phyloP scores from a whole-genome alignment of 305 asterid genomes.

The Solanum hybrid region DNA sequence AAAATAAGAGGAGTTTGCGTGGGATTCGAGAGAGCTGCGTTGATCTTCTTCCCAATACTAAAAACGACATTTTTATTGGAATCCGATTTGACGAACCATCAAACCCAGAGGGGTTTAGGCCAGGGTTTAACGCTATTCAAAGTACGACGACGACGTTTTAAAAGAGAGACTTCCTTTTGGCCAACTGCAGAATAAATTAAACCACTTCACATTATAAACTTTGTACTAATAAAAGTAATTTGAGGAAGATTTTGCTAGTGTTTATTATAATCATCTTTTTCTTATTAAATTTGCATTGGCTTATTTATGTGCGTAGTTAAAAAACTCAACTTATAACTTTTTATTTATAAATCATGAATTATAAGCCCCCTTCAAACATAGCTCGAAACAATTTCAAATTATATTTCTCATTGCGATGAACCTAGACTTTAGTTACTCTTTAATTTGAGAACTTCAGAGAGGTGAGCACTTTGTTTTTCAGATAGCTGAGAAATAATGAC shows the following conservation, averaged over 20 bases:
- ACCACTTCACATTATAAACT: background rate
- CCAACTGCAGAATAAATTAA: background rate
- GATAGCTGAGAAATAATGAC: background rate
- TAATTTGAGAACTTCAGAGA: background rate
- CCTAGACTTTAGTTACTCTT: background rate
- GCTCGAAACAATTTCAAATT: background rate
- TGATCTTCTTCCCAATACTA: slow-evolving; percentile 20
- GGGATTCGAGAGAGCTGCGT: background rate
- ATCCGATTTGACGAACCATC: background rate
- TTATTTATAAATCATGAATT: too few species aligned
- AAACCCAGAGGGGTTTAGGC: slow-evolving; percentile 8
- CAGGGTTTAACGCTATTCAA: slow-evolving; percentile 30
- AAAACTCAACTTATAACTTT: background rate
- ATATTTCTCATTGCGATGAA: background rate
- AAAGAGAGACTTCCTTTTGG: background rate
- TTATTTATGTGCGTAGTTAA: background rate
- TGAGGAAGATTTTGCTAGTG: background rate
- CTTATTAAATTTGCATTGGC: background rate
- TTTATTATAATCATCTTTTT: background rate
- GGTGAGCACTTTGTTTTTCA: background rate
- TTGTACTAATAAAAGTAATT: background rate
- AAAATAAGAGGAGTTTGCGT: slow-evolving; percentile 11
- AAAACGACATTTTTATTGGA: slow-evolving; percentile 28
- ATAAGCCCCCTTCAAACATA: background rate
- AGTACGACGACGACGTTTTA: background rate